Evolutionary conservation across 2,329 filamentous ascomycete genomes (phyloP), one percentile per base, ranked within the genome.

Genomic region (Xylaria multiplex): DNA sequence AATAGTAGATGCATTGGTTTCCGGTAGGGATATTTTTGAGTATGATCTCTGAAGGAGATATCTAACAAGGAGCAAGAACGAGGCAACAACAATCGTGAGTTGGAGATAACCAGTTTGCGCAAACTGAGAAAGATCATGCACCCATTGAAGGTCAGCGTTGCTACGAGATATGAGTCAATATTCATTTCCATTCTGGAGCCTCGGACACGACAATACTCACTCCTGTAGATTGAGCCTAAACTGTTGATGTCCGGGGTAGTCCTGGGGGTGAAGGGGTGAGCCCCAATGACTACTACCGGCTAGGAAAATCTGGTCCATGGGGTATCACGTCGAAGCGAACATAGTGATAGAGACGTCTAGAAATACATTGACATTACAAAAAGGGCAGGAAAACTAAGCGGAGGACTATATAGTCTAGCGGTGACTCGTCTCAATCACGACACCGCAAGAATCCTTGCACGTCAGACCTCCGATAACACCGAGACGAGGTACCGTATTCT

Each of bases 21-120:
- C 72, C 27, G 71, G 72, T 19, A 64, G 67, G 14, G 69, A 71
- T 56, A 74, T 71, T 62, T 68, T 74, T 45, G 71, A 67, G 54
- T 75, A 74, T 32, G 76, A 74, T 58, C 77, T 73, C 48, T 72
- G 76, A 56, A 79, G 62, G 32, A 81, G 71, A 63, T 78, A 74
- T 58, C 75, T 73, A 35, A 75, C 68, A 45, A 81, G 67, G 66
- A 79, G 77, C 40, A 79, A 56, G 37, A 78, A 71, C 2, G 82
- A 84, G 24, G 78, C 37, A 59, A 77, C 70, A 45, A 83, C 73
- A 30, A 80, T 69, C 32, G 73, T 69, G 52, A 77, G 70, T 66
- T 84, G 83, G 14, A 79, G 72, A 63, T 77, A 77, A 49, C 82
- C 82, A 35, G 80, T 78, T 68, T 76, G 77, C 56, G 82, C 80